These are phyloP conservation scores for Botrytis hyacinthi DNA, from an alignment of 2,329 filamentous ascomycete species.

Conservation along the genomic window DNA sequence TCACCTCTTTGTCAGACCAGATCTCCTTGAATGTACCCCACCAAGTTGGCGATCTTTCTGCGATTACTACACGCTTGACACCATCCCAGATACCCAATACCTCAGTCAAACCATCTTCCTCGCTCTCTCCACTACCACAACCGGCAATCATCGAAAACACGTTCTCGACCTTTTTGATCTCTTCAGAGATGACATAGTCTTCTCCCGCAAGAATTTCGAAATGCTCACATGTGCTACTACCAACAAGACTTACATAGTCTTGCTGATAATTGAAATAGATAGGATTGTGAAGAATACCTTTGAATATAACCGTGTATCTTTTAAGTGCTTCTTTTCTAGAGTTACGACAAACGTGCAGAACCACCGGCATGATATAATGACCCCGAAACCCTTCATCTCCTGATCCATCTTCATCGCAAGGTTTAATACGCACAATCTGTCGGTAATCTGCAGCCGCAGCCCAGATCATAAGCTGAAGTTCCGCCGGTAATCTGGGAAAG, in stretches of 20 bases:
- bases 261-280: conserved; percentile 16
- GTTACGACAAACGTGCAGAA: conserved; percentile 4
- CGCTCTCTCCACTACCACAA: neutral
- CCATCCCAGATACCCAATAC: neutral
- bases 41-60: conserved; percentile 12
- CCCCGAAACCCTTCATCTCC: neutral
- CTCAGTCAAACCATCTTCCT: neutral
- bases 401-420: neutral
- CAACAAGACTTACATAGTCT: conserved; percentile 10
- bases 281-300: neutral
- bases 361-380: neutral
- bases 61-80: neutral
- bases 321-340: conserved; percentile 13
- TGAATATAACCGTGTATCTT: neutral
- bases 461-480: conserved; percentile 14
- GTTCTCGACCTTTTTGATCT: conserved; percentile 9
- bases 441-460: neutral
- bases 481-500: neutral
- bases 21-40: conserved; percentile 19
- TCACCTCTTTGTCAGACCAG: conserved; percentile 14
- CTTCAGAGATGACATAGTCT: neutral
- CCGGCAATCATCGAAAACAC: neutral
- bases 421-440: conserved; percentile 3
- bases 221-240: neutral
- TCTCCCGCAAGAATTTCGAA: neutral